Base-by-base conservation (phyloP, 768 basidiomycete genomes). In the Myochromella boudieri region DNA sequence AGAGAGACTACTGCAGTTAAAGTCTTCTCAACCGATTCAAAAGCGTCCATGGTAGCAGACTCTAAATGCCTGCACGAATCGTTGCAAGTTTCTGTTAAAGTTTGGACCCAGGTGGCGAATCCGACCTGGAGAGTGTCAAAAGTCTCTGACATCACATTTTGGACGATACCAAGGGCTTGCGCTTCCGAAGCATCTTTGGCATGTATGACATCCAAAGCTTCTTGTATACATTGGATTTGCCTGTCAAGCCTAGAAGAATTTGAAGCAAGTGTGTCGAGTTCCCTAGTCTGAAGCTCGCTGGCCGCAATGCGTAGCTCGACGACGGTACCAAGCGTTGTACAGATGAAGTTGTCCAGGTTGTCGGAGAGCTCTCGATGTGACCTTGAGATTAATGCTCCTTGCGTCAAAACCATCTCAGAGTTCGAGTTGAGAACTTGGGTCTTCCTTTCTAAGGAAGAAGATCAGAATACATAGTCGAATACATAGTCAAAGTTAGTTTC, bases 381-480 rank as follows among this genome's bases (percentile, higher is more conserved):
- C 0, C 69, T 67, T 18, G 78, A 67, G 32, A 94, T 74, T 1
- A 76, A 69, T 49, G 75, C 78, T 42, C 83, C 81, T 49, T 88
- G 81, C 26, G 72, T 74, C 2, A 76, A 67, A 12, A 90, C 91
- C 1, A 76, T 74, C 52, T 78, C 77, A 4, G 81, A 69, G 56
- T 95, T 95, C 6, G 80, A 69, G 25, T 68, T 71, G 32, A 92
- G 74, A 9, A 81, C 72, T 18, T 69, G 68, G 25, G 80, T 69
- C 59, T 89, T 93, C 48, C 94, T 86, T 32, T 89, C 93, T 95
- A 53, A 12, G 27, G 11, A 38, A 34, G 34, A 4, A 25, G 7
- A 39, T 52, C 25, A 31, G 44, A 26, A 22, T n/a, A n/a, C n/a
- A 42, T 64, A 33, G 60, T 22, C 47, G 11, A 25, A 34, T 9